Base-by-base conservation (phyloP, 2,329 filamentous ascomycete species). In the Catunica adiposa region DNA sequence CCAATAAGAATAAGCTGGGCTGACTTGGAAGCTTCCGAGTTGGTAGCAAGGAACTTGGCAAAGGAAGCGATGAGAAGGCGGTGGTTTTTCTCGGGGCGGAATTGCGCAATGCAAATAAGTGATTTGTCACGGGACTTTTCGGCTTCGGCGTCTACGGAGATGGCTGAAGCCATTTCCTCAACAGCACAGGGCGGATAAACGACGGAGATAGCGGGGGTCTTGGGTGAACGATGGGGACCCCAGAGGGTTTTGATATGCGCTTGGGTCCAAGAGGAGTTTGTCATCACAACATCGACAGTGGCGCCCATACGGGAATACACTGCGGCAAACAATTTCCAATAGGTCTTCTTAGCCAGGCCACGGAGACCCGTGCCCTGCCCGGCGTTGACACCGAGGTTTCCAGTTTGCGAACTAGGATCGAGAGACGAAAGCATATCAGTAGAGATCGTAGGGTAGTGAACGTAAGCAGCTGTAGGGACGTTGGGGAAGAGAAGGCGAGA, bases 381-480 rank as follows among this genome's bases (percentile, higher is more conserved):
- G 3, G 89, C 86, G 66, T 97, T 92, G 56, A 94, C 74, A 2
- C 90, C 85, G 68, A 79, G 83, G 56, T 66, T 67, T 14, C 82
- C 84, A 51, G 73, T 77, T 34, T 69, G 60, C 1, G 74, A 77
- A 7, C 66, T 67, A 7, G 84, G 79, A 61, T 89, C 79, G 3
- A 96, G 79, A 17, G 86, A 90, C 22, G 80, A 77, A 3, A 98
- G 79, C 92, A 98, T 98, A 64, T 98, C 92, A 53, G 89, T 98
- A 2, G 89, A 96, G 55, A 98, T 98, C 56, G 90, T 97, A 1
- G 92, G 92, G 66, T 97, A 98, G 70, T 98, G 92, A 1, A 97
- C 89, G 65, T 98, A 98, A 54, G 92, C 89, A 48, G 80, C 89
- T 0, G 89, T 96, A 0, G 90, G 86, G 1, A 96, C 78, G 37